phyloP scores from a whole-genome alignment of 2,329 filamentous ascomycete species.

The Annulohypoxylon truncatum region DNA sequence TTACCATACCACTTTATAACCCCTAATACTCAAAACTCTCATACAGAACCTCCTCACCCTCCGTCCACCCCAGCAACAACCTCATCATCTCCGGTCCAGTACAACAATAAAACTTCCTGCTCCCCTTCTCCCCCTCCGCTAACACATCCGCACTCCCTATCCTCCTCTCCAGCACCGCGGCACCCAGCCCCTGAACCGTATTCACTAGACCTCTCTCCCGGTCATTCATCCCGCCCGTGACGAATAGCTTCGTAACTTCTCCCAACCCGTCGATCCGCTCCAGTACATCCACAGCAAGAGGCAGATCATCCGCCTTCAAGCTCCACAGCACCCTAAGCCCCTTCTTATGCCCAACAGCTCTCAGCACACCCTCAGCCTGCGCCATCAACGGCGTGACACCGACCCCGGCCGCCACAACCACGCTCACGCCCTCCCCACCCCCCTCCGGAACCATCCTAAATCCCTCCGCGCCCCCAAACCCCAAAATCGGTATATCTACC shows the following conservation, averaged over 20 bases:
- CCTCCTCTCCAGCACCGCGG: slow-evolving; percentile 52
- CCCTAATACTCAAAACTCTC: slow-evolving; percentile 71
- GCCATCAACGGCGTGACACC: slow-evolving; percentile 86
- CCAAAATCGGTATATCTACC: slow-evolving; percentile 75
- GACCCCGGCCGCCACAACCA: slow-evolving; percentile 82
- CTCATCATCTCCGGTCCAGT: slow-evolving; percentile 57
- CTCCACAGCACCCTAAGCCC: slow-evolving; percentile 75
- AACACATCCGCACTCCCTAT: slow-evolving; percentile 58
- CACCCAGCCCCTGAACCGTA: slow-evolving; percentile 52
- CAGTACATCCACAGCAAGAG: slow-evolving; percentile 71
- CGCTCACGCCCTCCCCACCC: slow-evolving; percentile 52
- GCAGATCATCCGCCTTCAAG: slow-evolving; percentile 69
- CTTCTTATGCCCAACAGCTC: slow-evolving; percentile 43
- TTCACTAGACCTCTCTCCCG: slow-evolving; percentile 52
- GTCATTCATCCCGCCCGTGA: slow-evolving; percentile 63
- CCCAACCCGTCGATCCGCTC: slow-evolving; percentile 63
- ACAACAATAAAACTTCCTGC: slow-evolving; percentile 65
- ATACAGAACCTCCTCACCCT: slow-evolving; percentile 64
- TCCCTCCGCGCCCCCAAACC: slow-evolving; percentile 73
- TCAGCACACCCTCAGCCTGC: slow-evolving; percentile 66
- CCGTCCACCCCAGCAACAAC: slow-evolving; percentile 62
- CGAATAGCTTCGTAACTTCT: slow-evolving; percentile 67
- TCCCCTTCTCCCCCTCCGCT: slow-evolving; percentile 52
- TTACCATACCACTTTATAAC: background rate
- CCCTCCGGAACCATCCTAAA: slow-evolving; percentile 53